Conservation (phyloP, 129 eudicot genomes). For the Lactuca sativa region DNA sequence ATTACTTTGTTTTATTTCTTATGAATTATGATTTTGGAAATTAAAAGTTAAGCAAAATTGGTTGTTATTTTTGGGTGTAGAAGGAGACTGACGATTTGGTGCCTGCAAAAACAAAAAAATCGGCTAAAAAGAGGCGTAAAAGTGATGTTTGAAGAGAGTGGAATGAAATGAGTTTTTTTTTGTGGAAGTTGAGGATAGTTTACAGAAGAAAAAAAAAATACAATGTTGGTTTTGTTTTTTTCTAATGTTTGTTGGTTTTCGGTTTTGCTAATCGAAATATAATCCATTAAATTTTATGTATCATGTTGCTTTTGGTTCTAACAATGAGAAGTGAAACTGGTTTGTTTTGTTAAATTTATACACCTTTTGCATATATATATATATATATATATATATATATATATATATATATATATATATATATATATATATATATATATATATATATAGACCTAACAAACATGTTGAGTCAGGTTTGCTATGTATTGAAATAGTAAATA, state of each 20-base stretch:
- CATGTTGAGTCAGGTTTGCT: too few relatives aligned
- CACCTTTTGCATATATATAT: neutral
- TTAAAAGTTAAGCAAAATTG: neutral
- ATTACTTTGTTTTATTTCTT: neutral
- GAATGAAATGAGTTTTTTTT: neutral
- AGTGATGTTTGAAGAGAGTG: constrained; percentile 31
- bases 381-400: too few relatives aligned
- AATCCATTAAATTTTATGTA: neutral
- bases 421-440: too few relatives aligned
- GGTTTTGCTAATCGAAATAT: constrained; percentile 6
- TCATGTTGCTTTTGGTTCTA: neutral
- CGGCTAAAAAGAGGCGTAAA: constrained; percentile 57
- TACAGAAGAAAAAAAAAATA: constrained; percentile 9
- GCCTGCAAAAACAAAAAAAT: constrained; percentile 25
- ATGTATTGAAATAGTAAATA: too few relatives aligned
- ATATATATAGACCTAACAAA: neutral
- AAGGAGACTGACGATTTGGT: constrained; percentile 31
- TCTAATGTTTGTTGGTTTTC: neutral
- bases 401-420: too few relatives aligned
- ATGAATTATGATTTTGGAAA: neutral
- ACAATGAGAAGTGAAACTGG: neutral
- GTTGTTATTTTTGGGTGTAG: constrained; percentile 33
- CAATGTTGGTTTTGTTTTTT: neutral
- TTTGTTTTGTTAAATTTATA: neutral
- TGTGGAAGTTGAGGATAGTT: constrained; percentile 8